Evolutionary conservation across 2,329 filamentous ascomycete species (phyloP).

Genomic region (Ophiostoma ips): DNA sequence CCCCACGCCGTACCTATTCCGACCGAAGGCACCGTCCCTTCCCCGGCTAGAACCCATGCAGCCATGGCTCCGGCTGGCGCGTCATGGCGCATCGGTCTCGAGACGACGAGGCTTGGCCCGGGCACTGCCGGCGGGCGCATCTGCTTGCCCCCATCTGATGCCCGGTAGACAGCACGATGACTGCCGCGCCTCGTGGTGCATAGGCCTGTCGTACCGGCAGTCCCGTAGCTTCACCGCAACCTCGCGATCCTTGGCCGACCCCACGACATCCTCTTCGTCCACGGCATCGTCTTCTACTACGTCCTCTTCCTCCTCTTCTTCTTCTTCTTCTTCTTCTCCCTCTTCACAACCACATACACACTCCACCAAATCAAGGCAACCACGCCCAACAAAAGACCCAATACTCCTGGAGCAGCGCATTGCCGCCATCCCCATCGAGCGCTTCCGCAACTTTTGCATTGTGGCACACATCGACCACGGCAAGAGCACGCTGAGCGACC

Average conservation of each 20-base stretch:
- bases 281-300: no score
- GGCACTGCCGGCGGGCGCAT: background rate
- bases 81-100: constrained; percentile 11
- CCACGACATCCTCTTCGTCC: no score
- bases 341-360: background rate
- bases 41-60: constrained; percentile 17
- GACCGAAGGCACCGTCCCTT: background rate
- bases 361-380: background rate
- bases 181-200: background rate
- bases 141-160: background rate
- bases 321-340: background rate
- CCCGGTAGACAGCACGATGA: background rate
- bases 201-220: background rate
- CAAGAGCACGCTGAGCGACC: constrained; percentile 89
- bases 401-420: constrained; percentile 42
- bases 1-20: background rate
- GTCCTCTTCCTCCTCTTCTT: background rate
- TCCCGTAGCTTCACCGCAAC: background rate
- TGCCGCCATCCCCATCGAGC: constrained; percentile 59
- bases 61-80: constrained; percentile 21
- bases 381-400: background rate
- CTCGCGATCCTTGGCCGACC: background rate
- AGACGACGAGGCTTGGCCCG: background rate
- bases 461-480: constrained; percentile 98
- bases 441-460: constrained; percentile 93